A percentile compares a stretch with the other conserved stretches of the same genome.
Evolutionary conservation across 2,329 filamentous ascomycete genomes (phyloP).

Genomic region (Scytalidium lignicola): DNA sequence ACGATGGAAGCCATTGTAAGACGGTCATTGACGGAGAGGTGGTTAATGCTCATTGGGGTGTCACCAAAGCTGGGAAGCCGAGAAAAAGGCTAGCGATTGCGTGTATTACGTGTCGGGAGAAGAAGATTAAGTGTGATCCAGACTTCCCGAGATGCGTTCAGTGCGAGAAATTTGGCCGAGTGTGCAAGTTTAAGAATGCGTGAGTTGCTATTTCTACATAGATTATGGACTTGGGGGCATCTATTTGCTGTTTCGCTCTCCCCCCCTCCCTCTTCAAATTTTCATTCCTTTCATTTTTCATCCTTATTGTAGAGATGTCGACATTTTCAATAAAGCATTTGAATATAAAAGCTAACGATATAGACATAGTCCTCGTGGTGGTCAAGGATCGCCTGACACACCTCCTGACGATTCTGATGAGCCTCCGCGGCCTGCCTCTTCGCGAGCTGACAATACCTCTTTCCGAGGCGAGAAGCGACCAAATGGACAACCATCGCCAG

Average conservation of each 20-base stretch:
- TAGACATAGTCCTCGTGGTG: slow-evolving; percentile 25
- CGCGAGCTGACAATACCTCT: slow-evolving; percentile 22
- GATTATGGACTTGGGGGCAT: no score
- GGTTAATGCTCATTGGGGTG: slow-evolving; percentile 88
- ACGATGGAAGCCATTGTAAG: slow-evolving; percentile 77
- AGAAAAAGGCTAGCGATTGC: slow-evolving; percentile 86
- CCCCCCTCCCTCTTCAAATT: no score
- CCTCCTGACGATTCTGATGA: slow-evolving; percentile 26
- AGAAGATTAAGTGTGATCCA: slow-evolving; percentile 96
- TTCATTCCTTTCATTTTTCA: not conserved
- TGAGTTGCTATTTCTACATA: slow-evolving; percentile 42
- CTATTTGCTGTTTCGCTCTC: no score
- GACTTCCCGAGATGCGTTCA: slow-evolving; percentile 83
- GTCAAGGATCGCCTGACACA: slow-evolving; percentile 29
- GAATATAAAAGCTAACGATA: slow-evolving; percentile 30
- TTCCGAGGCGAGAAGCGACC: slow-evolving; percentile 23
- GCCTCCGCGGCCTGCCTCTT: slow-evolving; percentile 20
- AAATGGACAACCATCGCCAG: slow-evolving; percentile 21
- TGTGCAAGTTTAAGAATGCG: slow-evolving; percentile 83
- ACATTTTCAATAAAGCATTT: not conserved
- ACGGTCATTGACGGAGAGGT: slow-evolving; percentile 79
- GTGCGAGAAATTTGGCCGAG: slow-evolving; percentile 83
- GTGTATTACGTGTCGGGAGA: slow-evolving; percentile 89
- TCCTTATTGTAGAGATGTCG: not conserved
- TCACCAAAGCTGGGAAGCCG: slow-evolving; percentile 91